These are phyloP conservation scores for Mortierella sp. DNA, from an alignment of 371 early-diverging fungal genomes.

Conservation along the genomic window DNA sequence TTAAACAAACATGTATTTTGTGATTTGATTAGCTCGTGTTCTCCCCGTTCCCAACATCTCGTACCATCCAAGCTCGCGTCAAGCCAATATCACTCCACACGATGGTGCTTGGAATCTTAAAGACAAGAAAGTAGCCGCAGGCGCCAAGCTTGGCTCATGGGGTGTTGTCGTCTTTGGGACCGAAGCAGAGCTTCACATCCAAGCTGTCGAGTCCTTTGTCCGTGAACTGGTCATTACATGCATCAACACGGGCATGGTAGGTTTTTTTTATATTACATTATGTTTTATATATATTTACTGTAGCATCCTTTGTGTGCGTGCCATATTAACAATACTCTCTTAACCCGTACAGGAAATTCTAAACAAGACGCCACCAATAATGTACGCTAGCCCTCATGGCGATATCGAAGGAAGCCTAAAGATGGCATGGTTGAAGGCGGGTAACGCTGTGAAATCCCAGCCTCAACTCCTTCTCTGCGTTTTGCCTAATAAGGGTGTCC, in stretches of 20 bases:
- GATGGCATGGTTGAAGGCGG: slow-evolving; percentile 75
- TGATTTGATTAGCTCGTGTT: too few relatives aligned
- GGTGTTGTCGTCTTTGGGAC: slow-evolving; percentile 77
- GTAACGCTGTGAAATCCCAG: slow-evolving; percentile 74
- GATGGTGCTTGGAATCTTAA: slow-evolving; percentile 95
- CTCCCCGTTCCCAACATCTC: slow-evolving; percentile 81
- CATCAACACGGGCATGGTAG: slow-evolving; percentile 65
- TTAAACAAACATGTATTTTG: too few relatives aligned
- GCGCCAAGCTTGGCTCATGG: slow-evolving; percentile 87
- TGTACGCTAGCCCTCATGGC: slow-evolving; percentile 75
- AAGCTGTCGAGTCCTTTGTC: slow-evolving; percentile 63
- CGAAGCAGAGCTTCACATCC: slow-evolving; percentile 36
- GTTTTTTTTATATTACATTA: too few relatives aligned
- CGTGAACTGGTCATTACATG: slow-evolving; percentile 65
- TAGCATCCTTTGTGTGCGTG: too few relatives aligned
- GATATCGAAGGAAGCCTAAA: slow-evolving; percentile 71
- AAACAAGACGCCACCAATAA: slow-evolving; percentile 57
- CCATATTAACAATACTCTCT: too few relatives aligned
- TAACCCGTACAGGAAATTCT: slow-evolving; percentile 37
- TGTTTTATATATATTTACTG: too few relatives aligned
- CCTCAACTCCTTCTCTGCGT: slow-evolving; percentile 88
- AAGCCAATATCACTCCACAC: slow-evolving; percentile 78
- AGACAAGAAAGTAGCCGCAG: slow-evolving; percentile 86
- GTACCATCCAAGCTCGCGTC: slow-evolving; percentile 72
- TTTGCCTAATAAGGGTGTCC: slow-evolving; percentile 86